Conservation (phyloP, 805 yeast species). For the Ogataea minuta region DNA sequence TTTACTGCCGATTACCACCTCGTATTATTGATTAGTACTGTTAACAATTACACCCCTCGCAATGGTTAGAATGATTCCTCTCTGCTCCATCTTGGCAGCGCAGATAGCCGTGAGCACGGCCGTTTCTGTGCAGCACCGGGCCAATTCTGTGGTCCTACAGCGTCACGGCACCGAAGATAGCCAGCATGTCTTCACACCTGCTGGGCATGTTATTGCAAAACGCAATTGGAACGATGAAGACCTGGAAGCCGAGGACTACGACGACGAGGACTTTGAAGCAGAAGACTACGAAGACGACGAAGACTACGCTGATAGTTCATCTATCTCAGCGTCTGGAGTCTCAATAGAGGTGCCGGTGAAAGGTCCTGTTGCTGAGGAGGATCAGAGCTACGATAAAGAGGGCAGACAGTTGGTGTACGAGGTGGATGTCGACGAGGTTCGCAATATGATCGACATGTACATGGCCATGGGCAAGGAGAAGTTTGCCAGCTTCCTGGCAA, state of each 20-base stretch:
- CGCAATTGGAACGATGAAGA: constrained; percentile 2
- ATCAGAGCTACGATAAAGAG: constrained; percentile 23
- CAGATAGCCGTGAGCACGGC: constrained; percentile 4
- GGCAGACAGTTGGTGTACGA: constrained; percentile 23
- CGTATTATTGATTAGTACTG: too few relatives aligned
- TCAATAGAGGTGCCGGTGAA: constrained; percentile 26
- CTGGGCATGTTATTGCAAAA: constrained; percentile 1
- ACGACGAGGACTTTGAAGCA: constrained; percentile 6
- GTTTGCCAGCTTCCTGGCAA: constrained; percentile 30
- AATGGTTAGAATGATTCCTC: constrained; percentile 7
- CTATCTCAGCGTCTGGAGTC: constrained; percentile 3
- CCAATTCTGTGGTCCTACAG: constrained; percentile 4
- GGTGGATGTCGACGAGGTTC: constrained; percentile 27
- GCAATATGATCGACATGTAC: constrained; percentile 20
- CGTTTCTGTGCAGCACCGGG: constrained; percentile 12
- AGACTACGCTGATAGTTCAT: constrained; percentile 8
- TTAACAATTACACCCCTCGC: neutral
- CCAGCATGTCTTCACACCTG: constrained; percentile 10
- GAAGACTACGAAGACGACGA: constrained; percentile 10
- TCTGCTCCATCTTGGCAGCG: constrained; percentile 8
- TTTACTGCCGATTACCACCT: too few relatives aligned
- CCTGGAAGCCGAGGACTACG: constrained; percentile 5
- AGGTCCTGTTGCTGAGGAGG: constrained; percentile 23
- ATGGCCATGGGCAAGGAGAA: constrained; percentile 27
- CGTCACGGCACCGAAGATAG: neutral